Evolutionary conservation across 805 yeast species (phyloP).

Genomic region (Danielia reshetovae): DNA sequence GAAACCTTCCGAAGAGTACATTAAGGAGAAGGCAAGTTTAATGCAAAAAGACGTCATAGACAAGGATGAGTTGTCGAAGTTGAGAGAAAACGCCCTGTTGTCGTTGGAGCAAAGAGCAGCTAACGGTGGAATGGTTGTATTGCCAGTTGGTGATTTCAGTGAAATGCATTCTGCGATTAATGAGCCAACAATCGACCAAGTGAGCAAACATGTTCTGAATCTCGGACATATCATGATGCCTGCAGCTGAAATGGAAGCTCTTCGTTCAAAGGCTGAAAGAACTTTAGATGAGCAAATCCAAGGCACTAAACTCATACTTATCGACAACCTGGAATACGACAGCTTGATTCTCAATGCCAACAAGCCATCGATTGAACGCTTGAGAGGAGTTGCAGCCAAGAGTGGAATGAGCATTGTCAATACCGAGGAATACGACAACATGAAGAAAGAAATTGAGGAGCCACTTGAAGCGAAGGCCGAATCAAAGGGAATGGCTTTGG

Average conservation of each 20-base stretch:
- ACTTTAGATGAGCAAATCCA: constrained; percentile 13
- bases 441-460: constrained; percentile 10
- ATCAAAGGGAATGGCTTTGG: constrained; percentile 2
- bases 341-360: constrained; percentile 15
- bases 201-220: not conserved
- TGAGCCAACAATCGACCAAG: constrained; percentile 8
- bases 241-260: constrained; percentile 3
- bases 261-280: constrained; percentile 8
- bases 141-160: constrained; percentile 12
- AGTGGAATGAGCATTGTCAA: constrained; percentile 28
- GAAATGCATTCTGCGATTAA: constrained; percentile 6
- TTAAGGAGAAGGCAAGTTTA: constrained; percentile 5
- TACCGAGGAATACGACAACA: constrained; percentile 19
- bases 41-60: constrained; percentile 8
- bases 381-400: constrained; percentile 21
- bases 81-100: constrained; percentile 11
- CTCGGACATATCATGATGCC: constrained; percentile 2
- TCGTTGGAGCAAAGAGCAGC: constrained; percentile 16
- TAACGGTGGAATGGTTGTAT: constrained; percentile 11
- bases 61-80: constrained; percentile 8
- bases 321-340: constrained; percentile 19
- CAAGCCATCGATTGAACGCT: constrained; percentile 24
- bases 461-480: constrained; percentile 8
- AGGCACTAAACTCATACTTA: constrained; percentile 7
- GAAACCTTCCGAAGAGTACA: constrained; percentile 2